Base-by-base conservation (phyloP, 805 yeast species). In the Hanseniaspora pseudoguilliermondii region DNA sequence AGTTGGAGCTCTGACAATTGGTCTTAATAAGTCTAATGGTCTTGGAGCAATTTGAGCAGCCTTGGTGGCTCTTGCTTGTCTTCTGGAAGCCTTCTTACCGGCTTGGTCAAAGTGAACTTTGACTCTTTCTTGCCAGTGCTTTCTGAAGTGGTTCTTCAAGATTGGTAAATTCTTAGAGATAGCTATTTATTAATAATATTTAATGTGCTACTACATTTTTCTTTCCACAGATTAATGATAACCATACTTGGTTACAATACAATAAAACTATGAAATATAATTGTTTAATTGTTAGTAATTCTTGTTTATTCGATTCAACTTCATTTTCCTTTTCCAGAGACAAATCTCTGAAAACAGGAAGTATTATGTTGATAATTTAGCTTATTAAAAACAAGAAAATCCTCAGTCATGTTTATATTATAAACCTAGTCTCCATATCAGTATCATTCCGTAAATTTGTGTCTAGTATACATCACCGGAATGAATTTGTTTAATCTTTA, bases 111-210 rank as follows among this genome's bases (percentile, higher is more conserved):
- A 86, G 89, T 95, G 98, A 71, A 88, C 96, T 76, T 82, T 87
- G 83, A 93, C 99, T 74, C 97, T 87, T 79, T 88, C 95, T 81
- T 93, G 97, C 98, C 98, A 93, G 95, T 91, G 91, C 87, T 91
- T 91, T 83, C 97, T 86, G 95, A 91, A 91, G 83, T 93, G 98
- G 85, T 91, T 91, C 85, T 87, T 88, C 83, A 87, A 86, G 81
- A 91, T 81, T 82, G 97, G 96, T 81, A 89, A 83, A 82, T 91
- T 91, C 90, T 93, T 91, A 70, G 93, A 78, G 83, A 93, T 89
- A 78, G 97, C 98, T 90, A 76, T 73, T 64, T 25, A 49, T 43
- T 40, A 23, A 52, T 16, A 27, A 18, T 42, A 44, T 27, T 27
- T 3, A 6, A 13, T 44, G n/a, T 35, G 27, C 16, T 23, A 39